Base-by-base conservation (phyloP, 768 basidiomycete genomes). In the Mycena olivaceomarginata region DNA sequence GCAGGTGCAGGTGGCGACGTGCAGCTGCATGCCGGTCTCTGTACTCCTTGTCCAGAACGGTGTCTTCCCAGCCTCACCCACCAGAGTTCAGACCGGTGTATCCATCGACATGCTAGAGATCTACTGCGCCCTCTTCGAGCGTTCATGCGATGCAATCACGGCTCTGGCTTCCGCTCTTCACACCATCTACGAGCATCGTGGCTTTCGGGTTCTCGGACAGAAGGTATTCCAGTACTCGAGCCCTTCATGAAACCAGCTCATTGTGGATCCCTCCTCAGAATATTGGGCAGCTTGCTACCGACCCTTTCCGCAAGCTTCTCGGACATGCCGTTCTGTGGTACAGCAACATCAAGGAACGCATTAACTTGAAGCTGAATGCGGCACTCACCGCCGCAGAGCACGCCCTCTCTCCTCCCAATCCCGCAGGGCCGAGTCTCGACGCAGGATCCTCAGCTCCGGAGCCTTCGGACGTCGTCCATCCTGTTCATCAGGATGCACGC, bases 61-160 rank as follows among this genome's bases (percentile, higher is more conserved):
- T 6, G 25, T 59, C 15, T 59, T 59, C 13, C 57, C 57, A 10
- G 57, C 11, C 12, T 59, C 57, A 9, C 57, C 57, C 5, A 59
- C 25, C 22, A 16, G 20, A 16, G n/a, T 43, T 15, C 43, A 15
- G 5, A 70, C 68, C 5, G 68, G 25, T 0, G 18, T 70, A 39
- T 70, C 56, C 41, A 57, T 70, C 25, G 56, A 70, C 20, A 15
- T 70, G 2, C 56, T 70, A 4, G 56, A 70, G 20, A 10, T 70
- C 11, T 70, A 70, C 22, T 2, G 25, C 25, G 25, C 25, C 25
- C 25, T 25, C 25, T 25, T 25, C 25, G 25, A 25, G 25, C 25
- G 6, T 67, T 86, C 87, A 0, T 87, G 86, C 39, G 82, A 88
- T 70, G 86, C 85, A 7, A 79, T 87, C 43, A 62, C 41, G 20